These are phyloP conservation scores for Cystoisospora suis DNA, from an alignment of 169 alveolate species.

Conservation along the genomic window DNA sequence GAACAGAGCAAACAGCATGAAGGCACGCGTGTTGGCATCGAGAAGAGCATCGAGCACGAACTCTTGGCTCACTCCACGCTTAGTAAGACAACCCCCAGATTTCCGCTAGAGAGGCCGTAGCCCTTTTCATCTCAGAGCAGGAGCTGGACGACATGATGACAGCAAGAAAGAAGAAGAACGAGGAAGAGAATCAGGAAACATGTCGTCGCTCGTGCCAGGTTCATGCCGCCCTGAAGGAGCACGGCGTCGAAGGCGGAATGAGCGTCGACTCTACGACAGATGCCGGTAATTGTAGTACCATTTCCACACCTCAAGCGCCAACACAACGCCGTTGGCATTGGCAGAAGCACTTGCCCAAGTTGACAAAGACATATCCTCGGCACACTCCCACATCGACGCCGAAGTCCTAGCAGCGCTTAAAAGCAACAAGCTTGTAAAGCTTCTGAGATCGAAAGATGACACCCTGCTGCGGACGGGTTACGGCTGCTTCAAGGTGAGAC, in stretches of 20 bases:
- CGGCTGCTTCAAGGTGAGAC: neutral
- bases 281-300: neutral
- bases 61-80: constrained; percentile 11
- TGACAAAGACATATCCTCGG: neutral
- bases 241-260: neutral
- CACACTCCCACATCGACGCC: neutral
- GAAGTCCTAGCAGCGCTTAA: neutral
- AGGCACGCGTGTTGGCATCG: neutral
- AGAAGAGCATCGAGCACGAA: constrained; percentile 28
- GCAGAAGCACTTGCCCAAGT: constrained; percentile 16
- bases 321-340: neutral
- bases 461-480: neutral
- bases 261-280: neutral
- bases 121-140: neutral
- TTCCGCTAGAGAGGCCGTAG: neutral
- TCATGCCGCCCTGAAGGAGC: neutral
- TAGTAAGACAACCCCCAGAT: neutral
- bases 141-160: constrained; percentile 26
- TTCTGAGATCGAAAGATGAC: neutral
- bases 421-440: neutral
- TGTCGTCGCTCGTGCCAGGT: constrained; percentile 1
- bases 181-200: constrained; percentile 5
- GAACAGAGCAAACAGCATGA: neutral
- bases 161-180: neutral
- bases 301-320: neutral